These are phyloP conservation scores for Eucalyptus regnans DNA, from an alignment of 345 rosid genomes.

Conservation along the genomic window DNA sequence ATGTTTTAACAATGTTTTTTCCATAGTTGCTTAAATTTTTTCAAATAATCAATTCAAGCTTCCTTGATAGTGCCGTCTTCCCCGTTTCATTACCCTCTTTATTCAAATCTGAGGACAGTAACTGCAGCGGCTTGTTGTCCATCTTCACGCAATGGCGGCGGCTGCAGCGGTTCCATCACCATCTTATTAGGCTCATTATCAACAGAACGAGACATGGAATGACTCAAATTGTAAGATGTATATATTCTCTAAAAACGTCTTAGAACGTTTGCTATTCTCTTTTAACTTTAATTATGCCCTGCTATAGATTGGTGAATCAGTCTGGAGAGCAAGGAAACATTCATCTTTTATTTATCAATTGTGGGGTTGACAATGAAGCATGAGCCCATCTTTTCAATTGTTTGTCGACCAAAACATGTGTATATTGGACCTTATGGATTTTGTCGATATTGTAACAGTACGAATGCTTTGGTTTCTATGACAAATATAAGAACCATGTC, in stretches of 20 bases:
- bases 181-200: background rate
- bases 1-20: background rate
- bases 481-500: background rate
- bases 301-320: background rate
- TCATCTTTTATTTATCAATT: background rate
- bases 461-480: background rate
- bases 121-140: background rate
- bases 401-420: background rate
- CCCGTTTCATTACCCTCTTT: background rate
- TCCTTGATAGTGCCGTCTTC: background rate
- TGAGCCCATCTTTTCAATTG: background rate
- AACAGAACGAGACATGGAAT: background rate
- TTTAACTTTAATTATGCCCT: background rate
- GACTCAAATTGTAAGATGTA: background rate
- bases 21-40: background rate
- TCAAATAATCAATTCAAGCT: background rate
- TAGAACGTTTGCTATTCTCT: background rate
- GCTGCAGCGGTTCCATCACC: accelerated
- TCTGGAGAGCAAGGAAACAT: background rate
- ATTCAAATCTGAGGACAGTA: background rate
- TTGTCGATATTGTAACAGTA: background rate
- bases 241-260: background rate
- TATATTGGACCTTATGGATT: background rate
- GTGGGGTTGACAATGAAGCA: background rate
- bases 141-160: background rate